Percentiles rank a stretch among this genome's conserved stretches.
Evolutionary conservation across 495 filamentous ascomycete genomes (phyloP).

Genomic region (Xylaria sp.): DNA sequence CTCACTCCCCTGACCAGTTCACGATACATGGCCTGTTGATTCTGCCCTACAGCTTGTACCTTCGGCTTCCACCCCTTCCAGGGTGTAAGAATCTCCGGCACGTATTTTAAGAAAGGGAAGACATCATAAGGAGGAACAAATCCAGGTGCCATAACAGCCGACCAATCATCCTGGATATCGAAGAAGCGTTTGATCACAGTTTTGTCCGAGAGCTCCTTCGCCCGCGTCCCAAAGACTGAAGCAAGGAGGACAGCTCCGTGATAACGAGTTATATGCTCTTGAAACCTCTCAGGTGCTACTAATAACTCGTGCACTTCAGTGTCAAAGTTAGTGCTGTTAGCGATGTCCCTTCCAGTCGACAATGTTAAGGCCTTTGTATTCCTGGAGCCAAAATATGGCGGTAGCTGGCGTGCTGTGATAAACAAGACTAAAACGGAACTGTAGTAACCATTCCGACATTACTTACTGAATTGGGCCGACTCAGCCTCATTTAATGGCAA

Average conservation of each 20-base stretch:
- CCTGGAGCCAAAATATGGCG: not conserved
- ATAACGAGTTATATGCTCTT: conserved; percentile 36
- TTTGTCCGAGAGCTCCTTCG: conserved; percentile 1
- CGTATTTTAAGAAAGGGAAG: conserved; percentile 23
- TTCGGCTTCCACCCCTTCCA: conserved; percentile 23
- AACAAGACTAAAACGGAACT: not conserved
- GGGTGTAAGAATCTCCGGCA: conserved; percentile 26
- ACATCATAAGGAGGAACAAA: conserved; percentile 40
- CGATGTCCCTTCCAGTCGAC: not conserved
- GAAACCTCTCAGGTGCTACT: conserved; percentile 22
- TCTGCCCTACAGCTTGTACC: conserved; percentile 1
- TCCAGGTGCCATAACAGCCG: conserved; percentile 49
- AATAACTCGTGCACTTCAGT: conserved; percentile 31
- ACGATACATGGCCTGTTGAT: conserved; percentile 26
- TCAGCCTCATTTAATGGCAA: conserved; percentile 41
- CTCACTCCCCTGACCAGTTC: conserved; percentile 21
- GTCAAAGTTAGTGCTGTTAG: not conserved
- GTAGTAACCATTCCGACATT: not conserved
- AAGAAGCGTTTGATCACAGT: conserved; percentile 28
- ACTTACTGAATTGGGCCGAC: conserved; percentile 30
- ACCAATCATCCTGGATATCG: conserved; percentile 28
- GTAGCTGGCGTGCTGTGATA: not conserved
- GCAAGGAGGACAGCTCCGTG: conserved; percentile 36
- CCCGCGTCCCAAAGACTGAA: conserved; percentile 30
- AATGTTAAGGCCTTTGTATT: not conserved